Percentiles rank a stretch among this genome's conserved stretches.
Evolutionary conservation across 768 basidiomycete genomes (phyloP).

Genomic region (Coprinopsis cinerea): DNA sequence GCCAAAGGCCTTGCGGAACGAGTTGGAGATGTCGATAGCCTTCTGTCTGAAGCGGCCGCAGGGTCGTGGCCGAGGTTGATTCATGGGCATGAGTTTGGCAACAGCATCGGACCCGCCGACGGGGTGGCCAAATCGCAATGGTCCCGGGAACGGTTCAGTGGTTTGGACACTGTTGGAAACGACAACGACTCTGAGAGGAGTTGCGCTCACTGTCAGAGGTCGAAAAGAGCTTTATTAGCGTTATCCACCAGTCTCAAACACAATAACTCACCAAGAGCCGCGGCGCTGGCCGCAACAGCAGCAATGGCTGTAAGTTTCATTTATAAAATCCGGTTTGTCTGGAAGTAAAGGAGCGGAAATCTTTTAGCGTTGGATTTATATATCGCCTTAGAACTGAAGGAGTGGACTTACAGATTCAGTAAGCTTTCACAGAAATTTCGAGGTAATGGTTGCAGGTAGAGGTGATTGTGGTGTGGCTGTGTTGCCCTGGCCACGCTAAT

Average conservation of each 20-base stretch:
- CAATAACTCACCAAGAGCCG: constrained; percentile 26
- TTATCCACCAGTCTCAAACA: background rate
- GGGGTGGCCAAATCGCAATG: constrained; percentile 20
- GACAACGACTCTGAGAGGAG: constrained; percentile 46
- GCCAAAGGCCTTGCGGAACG: constrained; percentile 51
- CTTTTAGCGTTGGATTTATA: background rate
- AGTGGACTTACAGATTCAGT: background rate
- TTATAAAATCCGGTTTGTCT: background rate
- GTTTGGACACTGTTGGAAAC: constrained; percentile 17
- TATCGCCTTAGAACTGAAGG: background rate
- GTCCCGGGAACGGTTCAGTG: constrained; percentile 5
- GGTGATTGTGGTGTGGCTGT: no score
- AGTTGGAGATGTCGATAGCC: constrained; percentile 45
- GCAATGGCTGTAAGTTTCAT: constrained; percentile 37
- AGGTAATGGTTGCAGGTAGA: no score
- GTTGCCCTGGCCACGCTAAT: no score
- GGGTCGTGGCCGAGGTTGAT: constrained; percentile 13
- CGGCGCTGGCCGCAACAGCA: constrained; percentile 31
- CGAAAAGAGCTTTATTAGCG: background rate
- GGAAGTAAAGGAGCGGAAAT: background rate
- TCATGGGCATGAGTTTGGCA: background rate
- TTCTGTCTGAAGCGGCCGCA: constrained; percentile 30
- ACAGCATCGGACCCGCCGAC: background rate
- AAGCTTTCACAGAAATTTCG: background rate
- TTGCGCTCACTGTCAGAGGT: constrained; percentile 29